Evolutionary conservation across 306 rosid species (phyloP), one percentile per base, ranked within the genome.

Genomic region (Cucumis hystrix): DNA sequence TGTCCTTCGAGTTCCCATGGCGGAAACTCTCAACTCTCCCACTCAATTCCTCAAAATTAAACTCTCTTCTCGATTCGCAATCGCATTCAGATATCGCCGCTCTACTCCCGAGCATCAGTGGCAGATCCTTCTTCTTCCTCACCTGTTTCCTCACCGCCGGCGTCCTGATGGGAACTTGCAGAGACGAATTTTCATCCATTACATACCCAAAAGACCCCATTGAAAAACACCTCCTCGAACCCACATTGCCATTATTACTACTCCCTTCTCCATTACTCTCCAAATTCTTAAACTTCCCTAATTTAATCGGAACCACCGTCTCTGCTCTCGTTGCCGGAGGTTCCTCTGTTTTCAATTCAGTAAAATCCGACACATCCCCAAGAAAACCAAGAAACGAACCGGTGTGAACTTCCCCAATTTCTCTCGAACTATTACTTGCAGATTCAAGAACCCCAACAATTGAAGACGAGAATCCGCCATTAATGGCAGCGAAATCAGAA

Each of bases 201-300:
- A 92, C 87, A 82, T 96, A 92, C 60, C 89, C 89, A 86, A 96
- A 92, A 0, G 96, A 92, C 9, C 98, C 99, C 99, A 92, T 96
- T 0, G 99, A 96, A 69, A 92, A 96, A 51, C 99, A 96, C 84
- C 99, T 89, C 61, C 98, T 92, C 10, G 85, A 80, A 79, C 86
- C 99, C 45, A 74, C 89, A 69, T 85, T 79, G 55, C 65, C 81
- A 54, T 64, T 81, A 28, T 85, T 84, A 66, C 85, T 80, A 2
- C 96, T 84, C 18, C 54, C 74, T 79, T 83, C 96, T 13, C 72
- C 87, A 52, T 82, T 74, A 61, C 84, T 85, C 74, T 86, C 99
- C 52, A 87, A 89, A 43, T 74, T 92, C 70, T 85, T 91, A 25
- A 82, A 89, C 91, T 96, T 96, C 4, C 99, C 99, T 10, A 96